phyloP scores from a whole-genome alignment of 805 yeast genomes.

The Debaryomyces prosopidis region DNA sequence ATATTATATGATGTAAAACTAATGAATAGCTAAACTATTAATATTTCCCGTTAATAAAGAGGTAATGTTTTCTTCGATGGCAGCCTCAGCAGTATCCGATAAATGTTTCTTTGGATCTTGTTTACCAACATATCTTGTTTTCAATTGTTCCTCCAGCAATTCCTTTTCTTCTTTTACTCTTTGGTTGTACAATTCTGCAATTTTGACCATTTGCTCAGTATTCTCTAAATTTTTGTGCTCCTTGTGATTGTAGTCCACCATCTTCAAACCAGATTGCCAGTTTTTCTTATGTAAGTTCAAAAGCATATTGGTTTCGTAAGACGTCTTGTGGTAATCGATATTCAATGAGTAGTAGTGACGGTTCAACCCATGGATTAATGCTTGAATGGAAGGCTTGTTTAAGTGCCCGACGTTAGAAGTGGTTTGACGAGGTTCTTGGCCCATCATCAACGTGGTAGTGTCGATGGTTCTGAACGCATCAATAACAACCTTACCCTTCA shows the following conservation, averaged over 20 bases:
- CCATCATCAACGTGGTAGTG: constrained; percentile 85
- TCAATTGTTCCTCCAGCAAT: constrained; percentile 80
- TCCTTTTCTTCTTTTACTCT: constrained; percentile 93
- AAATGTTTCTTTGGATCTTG: constrained; percentile 99
- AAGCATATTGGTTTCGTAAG: constrained; percentile 90
- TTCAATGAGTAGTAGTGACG: constrained; percentile 95
- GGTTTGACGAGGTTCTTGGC: constrained; percentile 97
- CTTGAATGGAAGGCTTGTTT: constrained; percentile 95
- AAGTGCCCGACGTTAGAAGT: constrained; percentile 94
- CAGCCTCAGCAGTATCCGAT: constrained; percentile 79
- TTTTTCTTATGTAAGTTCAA: constrained; percentile 90
- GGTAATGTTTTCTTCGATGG: constrained; percentile 88
- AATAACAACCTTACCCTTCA: constrained; percentile 96
- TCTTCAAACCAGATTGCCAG: constrained; percentile 90
- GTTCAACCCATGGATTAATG: constrained; percentile 93
- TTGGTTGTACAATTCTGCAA: constrained; percentile 85
- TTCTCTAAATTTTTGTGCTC: constrained; percentile 75
- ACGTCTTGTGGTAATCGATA: constrained; percentile 91
- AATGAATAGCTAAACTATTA: constrained; percentile 85
- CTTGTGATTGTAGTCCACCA: constrained; percentile 73
- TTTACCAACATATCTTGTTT: constrained; percentile 95
- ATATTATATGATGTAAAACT: constrained; percentile 10
- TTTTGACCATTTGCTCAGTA: constrained; percentile 77
- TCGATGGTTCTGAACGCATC: constrained; percentile 97
- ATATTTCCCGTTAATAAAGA: constrained; percentile 86